Percentiles rank a stretch among this genome's conserved stretches.
Evolutionary conservation across 805 yeast species (phyloP).

Genomic region (Starmerella gropengiesseri): DNA sequence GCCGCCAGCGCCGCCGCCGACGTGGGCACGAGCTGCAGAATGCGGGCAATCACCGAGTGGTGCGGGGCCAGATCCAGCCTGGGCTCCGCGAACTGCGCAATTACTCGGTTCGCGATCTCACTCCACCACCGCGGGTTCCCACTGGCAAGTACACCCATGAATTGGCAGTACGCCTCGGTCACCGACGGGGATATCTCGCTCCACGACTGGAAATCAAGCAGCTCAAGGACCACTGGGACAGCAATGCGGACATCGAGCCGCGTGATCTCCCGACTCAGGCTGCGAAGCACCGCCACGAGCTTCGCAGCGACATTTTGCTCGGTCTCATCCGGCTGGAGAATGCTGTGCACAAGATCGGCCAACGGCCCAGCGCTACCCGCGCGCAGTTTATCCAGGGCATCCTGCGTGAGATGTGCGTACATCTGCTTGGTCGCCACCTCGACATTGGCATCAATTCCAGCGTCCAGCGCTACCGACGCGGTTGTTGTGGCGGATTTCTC

Average conservation of each 20-base stretch:
- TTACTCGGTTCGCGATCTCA: constrained; percentile 63
- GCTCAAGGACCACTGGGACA: constrained; percentile 44
- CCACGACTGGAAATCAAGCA: constrained; percentile 53
- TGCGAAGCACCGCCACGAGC: constrained; percentile 44
- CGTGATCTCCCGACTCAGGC: constrained; percentile 53
- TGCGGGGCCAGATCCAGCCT: constrained; percentile 32
- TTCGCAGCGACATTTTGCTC: constrained; percentile 29
- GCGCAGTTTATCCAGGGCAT: constrained; percentile 10
- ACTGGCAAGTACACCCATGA: constrained; percentile 67
- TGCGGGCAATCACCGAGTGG: constrained; percentile 54
- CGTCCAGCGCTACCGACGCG: too few species aligned
- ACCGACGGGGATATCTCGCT: constrained; percentile 37
- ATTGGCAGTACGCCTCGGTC: constrained; percentile 51
- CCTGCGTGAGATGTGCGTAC: constrained; percentile 10
- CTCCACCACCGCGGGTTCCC: constrained; percentile 84
- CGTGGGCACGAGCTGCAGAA: constrained; percentile 71
- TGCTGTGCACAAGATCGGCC: neutral
- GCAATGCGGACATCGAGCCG: constrained; percentile 46
- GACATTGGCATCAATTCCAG: too few species aligned
- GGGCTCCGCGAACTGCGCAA: constrained; percentile 44
- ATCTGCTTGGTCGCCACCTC: constrained; percentile 5
- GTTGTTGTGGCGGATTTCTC: constrained; percentile 2
- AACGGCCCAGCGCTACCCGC: constrained; percentile 1
- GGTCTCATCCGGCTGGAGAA: neutral
- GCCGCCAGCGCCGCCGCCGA: constrained; percentile 54